Percentiles rank a stretch among this genome's conserved stretches.
These are phyloP conservation scores for Nothophoma quercina DNA, from an alignment of 2,329 filamentous ascomycete species.

Conservation along the genomic window DNA sequence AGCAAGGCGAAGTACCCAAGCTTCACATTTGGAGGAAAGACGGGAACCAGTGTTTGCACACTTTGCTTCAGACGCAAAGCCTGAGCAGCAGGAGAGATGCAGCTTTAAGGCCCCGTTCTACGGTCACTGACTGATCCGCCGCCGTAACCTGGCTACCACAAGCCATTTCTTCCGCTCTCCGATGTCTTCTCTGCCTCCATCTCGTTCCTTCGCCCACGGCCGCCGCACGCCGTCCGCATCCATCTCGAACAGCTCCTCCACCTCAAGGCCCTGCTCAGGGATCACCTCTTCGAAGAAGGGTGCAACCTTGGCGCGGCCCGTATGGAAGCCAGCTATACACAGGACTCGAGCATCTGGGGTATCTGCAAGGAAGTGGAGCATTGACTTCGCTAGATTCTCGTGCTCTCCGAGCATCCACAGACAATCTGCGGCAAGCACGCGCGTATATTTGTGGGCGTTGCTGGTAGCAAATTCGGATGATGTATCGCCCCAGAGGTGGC, in stretches of 20 bases:
- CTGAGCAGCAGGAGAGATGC: constrained; percentile 13
- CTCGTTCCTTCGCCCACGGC: constrained; percentile 62
- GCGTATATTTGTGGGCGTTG: constrained; percentile 60
- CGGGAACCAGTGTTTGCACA: constrained; percentile 88
- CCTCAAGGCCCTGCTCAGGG: constrained; percentile 57
- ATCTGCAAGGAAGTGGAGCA: constrained; percentile 66
- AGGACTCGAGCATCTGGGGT: constrained; percentile 61
- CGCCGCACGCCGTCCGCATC: constrained; percentile 70
- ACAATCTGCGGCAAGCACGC: constrained; percentile 75
- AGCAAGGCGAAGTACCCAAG: constrained; percentile 80
- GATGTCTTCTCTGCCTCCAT: constrained; percentile 68
- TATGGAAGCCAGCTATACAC: constrained; percentile 76
- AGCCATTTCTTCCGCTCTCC: constrained; percentile 74
- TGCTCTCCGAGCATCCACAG: constrained; percentile 80
- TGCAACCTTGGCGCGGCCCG: constrained; percentile 70
- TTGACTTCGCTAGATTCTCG: constrained; percentile 68
- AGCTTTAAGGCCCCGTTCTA: neutral
- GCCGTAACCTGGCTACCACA: constrained; percentile 59
- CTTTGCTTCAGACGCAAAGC: constrained; percentile 73
- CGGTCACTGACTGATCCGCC: constrained; percentile 8
- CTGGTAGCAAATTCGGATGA: constrained; percentile 49
- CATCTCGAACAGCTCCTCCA: constrained; percentile 73
- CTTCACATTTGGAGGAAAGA: constrained; percentile 88
- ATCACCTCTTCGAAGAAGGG: constrained; percentile 69
- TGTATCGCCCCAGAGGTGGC: constrained; percentile 71